phyloP scores from a whole-genome alignment of 306 rosid genomes.

The Dicorynia guianensis region DNA sequence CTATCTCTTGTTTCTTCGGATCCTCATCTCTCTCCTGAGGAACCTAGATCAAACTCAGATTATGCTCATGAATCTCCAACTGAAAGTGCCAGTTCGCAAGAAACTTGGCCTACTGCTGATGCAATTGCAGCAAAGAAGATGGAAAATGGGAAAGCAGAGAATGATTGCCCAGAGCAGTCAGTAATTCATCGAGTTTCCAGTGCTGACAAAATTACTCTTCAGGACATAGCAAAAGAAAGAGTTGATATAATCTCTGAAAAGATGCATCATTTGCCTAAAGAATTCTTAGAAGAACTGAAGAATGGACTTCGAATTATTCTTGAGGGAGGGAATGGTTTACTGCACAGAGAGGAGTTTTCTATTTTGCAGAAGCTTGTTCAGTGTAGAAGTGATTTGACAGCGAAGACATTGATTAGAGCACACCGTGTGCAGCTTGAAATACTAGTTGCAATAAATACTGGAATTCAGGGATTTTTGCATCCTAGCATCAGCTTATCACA shows the following conservation, averaged over 20 bases:
- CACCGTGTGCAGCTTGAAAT: constrained; percentile 95
- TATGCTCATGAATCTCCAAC: constrained; percentile 84
- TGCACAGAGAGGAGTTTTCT: constrained; percentile 85
- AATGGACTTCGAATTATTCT: constrained; percentile 78
- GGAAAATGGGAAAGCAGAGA: constrained; percentile 84
- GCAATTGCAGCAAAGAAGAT: constrained; percentile 75
- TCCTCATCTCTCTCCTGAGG: constrained; percentile 81
- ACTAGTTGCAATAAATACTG: constrained; percentile 90
- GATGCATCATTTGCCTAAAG: constrained; percentile 85
- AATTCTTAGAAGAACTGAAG: constrained; percentile 82
- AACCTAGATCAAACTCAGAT: constrained; percentile 82
- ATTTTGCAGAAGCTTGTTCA: constrained; percentile 86
- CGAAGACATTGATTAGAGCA: constrained; percentile 82
- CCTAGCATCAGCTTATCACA: constrained; percentile 89
- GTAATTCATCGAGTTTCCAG: constrained; percentile 84
- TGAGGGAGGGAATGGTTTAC: constrained; percentile 88
- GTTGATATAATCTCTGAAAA: constrained; percentile 83
- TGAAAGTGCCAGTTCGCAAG: constrained; percentile 95
- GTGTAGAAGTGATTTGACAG: constrained; percentile 84
- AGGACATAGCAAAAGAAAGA: constrained; percentile 89
- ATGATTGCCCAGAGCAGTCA: constrained; percentile 73
- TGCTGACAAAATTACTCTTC: constrained; percentile 82
- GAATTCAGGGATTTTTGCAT: constrained; percentile 95
- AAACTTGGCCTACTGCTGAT: constrained; percentile 85
- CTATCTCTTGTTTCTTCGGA: constrained; percentile 84